Evolutionary conservation across 2,329 filamentous ascomycete genomes (phyloP).

Genomic region (Rasamsonia emersonii): DNA sequence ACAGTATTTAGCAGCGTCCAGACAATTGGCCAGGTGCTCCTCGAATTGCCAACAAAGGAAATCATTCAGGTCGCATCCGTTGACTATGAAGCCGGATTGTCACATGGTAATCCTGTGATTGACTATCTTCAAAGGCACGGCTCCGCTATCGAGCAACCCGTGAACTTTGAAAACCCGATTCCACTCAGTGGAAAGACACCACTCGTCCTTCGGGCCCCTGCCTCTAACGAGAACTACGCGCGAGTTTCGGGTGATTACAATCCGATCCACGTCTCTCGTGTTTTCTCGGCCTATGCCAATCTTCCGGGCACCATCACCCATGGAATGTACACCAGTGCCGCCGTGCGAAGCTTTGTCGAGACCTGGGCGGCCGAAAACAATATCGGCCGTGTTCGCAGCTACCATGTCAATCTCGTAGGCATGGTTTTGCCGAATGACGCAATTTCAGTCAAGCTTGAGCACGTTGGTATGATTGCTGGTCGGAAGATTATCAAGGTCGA

Average conservation of each 20-base stretch:
- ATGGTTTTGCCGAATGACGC: constrained; percentile 98
- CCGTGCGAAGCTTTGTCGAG: constrained; percentile 90
- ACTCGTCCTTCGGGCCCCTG: constrained; percentile 78
- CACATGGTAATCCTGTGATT: constrained; percentile 91
- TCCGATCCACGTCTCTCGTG: constrained; percentile 94
- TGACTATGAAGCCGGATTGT: constrained; percentile 83
- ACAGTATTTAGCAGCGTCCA: constrained; percentile 83
- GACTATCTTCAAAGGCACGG: constrained; percentile 93
- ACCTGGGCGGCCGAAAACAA: constrained; percentile 99
- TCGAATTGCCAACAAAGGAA: constrained; percentile 95
- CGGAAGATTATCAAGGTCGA: constrained; percentile 99
- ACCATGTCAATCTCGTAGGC: constrained; percentile 92
- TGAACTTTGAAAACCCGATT: constrained; percentile 96
- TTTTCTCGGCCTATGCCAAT: constrained; percentile 93
- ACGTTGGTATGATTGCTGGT: constrained; percentile 94
- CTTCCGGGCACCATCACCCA: constrained; percentile 96
- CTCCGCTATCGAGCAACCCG: constrained; percentile 85
- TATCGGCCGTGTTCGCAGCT: constrained; percentile 90
- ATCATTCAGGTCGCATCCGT: constrained; percentile 95
- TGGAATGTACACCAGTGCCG: constrained; percentile 98
- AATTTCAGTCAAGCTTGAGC: constrained; percentile 88
- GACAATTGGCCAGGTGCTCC: constrained; percentile 82
- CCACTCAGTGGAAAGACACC: constrained; percentile 88
- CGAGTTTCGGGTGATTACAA: constrained; percentile 98
- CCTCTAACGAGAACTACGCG: constrained; percentile 96